Evolutionary conservation across 306 rosid genomes (phyloP).

Genomic region (Cucumis sativus): DNA sequence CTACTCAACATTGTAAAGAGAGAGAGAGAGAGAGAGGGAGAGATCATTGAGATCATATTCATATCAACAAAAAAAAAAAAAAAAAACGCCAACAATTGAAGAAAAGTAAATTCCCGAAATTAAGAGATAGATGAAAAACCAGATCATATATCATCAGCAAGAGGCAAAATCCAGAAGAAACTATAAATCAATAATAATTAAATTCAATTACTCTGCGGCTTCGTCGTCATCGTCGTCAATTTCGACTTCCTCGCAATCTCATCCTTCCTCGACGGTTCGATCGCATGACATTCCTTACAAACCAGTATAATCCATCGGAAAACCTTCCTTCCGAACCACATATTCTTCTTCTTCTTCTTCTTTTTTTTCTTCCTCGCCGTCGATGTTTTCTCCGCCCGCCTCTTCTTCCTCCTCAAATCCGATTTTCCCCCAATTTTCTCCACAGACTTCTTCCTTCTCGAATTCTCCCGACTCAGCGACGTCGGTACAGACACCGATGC

Average conservation of each 20-base stretch:
- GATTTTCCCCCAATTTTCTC: slow-evolving; percentile 3
- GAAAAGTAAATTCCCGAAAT: neutral
- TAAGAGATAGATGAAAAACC: neutral
- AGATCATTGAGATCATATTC: neutral
- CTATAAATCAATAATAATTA: neutral
- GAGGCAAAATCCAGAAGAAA: neutral
- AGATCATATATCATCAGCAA: neutral
- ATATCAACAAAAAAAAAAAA: neutral
- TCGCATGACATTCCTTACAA: slow-evolving; percentile 15
- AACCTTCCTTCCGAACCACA: slow-evolving; percentile 30
- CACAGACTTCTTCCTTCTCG: slow-evolving; percentile 24
- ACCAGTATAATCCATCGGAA: slow-evolving; percentile 39
- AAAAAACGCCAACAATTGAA: neutral
- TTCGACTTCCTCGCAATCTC: slow-evolving; percentile 2
- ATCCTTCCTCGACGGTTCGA: slow-evolving; percentile 6
- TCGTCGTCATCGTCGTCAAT: neutral
- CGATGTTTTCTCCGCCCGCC: neutral
- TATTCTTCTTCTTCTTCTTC: neutral
- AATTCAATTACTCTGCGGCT: neutral
- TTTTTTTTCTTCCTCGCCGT: slow-evolving; percentile 4
- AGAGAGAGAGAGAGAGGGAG: neutral
- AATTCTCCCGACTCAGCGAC: slow-evolving; percentile 33
- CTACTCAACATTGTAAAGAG: neutral
- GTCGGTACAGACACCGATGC: slow-evolving; percentile 31
- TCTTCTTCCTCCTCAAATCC: slow-evolving; percentile 8